Percentiles rank a stretch among this genome's conserved stretches.
Conservation (phyloP, 2,329 filamentous ascomycete genomes). For the Chrysoporthe austroafricana region DNA sequence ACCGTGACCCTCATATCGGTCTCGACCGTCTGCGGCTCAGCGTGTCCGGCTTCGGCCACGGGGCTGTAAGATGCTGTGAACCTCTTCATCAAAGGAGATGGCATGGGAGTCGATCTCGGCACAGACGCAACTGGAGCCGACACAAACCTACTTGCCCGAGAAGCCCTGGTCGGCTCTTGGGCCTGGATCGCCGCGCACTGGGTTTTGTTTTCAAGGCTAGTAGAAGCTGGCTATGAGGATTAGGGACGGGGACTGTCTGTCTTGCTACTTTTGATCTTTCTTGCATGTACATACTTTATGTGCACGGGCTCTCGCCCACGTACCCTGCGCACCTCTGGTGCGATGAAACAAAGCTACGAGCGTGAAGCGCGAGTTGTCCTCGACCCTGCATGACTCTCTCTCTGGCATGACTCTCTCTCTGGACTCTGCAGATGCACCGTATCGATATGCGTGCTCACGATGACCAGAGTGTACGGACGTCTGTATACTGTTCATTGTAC, state of each 20-base stretch:
- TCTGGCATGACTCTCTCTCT: background rate
- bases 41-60: conserved; percentile 15
- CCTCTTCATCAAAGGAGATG: background rate
- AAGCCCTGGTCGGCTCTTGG: conserved; percentile 10
- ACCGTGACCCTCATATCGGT: conserved; percentile 26
- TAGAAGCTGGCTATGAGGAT: background rate
- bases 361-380: background rate
- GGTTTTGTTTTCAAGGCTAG: background rate
- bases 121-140: background rate
- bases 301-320: background rate
- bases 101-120: background rate
- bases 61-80: background rate
- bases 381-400: background rate
- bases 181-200: background rate
- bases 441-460: background rate
- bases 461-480: background rate
- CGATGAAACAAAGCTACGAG: background rate
- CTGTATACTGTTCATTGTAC: too few species aligned
- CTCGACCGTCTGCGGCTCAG: conserved; percentile 23
- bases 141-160: background rate
- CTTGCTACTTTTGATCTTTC: background rate
- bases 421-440: too few species aligned
- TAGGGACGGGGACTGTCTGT: background rate
- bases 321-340: background rate
- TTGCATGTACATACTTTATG: conserved; percentile 11